These are phyloP conservation scores for Cucurbita moschata DNA, from an alignment of 306 rosid genomes.

Conservation along the genomic window DNA sequence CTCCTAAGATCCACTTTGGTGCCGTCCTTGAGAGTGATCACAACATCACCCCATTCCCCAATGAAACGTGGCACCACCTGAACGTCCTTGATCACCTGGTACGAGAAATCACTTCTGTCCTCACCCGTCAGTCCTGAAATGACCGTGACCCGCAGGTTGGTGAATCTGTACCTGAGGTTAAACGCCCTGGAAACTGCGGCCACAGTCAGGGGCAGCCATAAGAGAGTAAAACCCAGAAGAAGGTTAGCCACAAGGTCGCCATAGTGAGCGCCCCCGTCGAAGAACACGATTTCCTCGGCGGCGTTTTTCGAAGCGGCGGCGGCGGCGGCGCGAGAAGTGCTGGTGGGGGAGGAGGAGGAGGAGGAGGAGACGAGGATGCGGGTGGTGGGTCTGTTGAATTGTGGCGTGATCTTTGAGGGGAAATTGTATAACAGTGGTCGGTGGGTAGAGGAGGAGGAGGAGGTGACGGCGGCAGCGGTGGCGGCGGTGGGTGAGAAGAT, in stretches of 20 bases:
- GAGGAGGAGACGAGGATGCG: slow-evolving; percentile 64
- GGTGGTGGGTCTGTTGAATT: slow-evolving; percentile 22
- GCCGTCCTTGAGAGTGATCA: slow-evolving; percentile 74
- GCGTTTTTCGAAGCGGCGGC: slow-evolving; percentile 16
- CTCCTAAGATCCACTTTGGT: slow-evolving; percentile 81
- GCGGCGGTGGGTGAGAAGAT: slow-evolving; percentile 30
- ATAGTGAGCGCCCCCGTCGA: slow-evolving; percentile 96
- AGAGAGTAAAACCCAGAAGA: slow-evolving; percentile 61
- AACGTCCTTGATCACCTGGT: slow-evolving; percentile 62
- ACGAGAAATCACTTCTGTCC: slow-evolving; percentile 76
- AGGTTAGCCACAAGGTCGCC: slow-evolving; percentile 71
- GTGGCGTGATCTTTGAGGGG: slow-evolving; percentile 5
- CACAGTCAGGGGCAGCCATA: slow-evolving; percentile 75
- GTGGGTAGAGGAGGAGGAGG: slow-evolving; percentile 7
- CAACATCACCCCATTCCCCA: slow-evolving; percentile 90
- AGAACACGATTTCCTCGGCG: slow-evolving; percentile 47
- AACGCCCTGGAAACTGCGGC: slow-evolving; percentile 75
- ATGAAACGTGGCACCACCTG: slow-evolving; percentile 85
- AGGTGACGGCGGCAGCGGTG: slow-evolving; percentile 6
- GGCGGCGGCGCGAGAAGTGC: slow-evolving; percentile 25
- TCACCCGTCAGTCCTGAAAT: slow-evolving; percentile 76
- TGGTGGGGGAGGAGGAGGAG: slow-evolving; percentile 41
- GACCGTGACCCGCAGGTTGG: slow-evolving; percentile 67
- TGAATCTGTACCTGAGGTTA: slow-evolving; percentile 72
- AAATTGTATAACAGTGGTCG: slow-evolving; percentile 14